A percentile compares a stretch with the other conserved stretches of the same genome.
Evolutionary conservation across 148 eudicot species (phyloP).

Genomic region (Gaultheria prostrata): DNA sequence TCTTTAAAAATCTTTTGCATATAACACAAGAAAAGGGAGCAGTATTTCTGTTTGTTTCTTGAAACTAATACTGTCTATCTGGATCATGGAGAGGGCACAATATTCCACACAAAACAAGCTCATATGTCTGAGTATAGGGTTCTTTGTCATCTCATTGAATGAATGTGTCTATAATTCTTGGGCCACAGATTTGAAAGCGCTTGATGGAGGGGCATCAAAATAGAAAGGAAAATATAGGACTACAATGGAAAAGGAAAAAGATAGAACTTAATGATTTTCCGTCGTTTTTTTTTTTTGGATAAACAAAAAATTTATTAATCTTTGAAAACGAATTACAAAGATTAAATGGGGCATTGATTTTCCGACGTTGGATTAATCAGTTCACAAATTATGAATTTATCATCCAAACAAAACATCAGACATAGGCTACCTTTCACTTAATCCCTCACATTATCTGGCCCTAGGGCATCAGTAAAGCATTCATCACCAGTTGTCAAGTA

Average conservation of each 20-base stretch:
- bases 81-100: not conserved
- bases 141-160: not conserved
- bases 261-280: not conserved
- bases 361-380: not conserved
- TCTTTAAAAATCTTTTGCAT: not conserved
- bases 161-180: not conserved
- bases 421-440: not conserved
- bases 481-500: not conserved
- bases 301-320: no score
- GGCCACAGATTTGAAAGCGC: not conserved
- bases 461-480: not conserved
- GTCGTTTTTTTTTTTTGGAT: no score
- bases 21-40: not conserved
- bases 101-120: not conserved
- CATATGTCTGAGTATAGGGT: not conserved
- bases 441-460: not conserved
- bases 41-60: not conserved
- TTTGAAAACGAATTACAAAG: no score
- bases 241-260: not conserved
- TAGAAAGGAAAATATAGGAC: not conserved
- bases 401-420: not conserved
- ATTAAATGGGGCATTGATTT: no score
- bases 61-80: not conserved
- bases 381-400: not conserved
- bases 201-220: not conserved